phyloP scores from a whole-genome alignment of 2,329 filamentous ascomycete genomes.

The Coleophoma cylindrospora region DNA sequence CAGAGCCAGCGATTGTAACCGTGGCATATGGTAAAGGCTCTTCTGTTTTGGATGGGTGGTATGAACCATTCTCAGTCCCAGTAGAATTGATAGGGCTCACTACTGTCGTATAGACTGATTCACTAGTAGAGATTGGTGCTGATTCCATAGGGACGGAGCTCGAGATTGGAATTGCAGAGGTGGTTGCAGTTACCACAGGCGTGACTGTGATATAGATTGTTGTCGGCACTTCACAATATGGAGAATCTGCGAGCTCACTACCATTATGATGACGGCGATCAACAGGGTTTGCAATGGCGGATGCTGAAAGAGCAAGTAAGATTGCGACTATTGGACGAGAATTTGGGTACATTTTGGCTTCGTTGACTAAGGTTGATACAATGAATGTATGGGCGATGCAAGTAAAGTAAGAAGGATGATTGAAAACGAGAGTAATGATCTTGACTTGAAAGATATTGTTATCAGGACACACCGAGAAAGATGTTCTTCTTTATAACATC shows the following conservation, averaged over 20 bases:
- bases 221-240: not conserved
- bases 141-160: no score
- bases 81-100: no score
- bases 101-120: no score
- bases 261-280: not conserved
- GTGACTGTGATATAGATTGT: slow-evolving; percentile 6
- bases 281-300: slow-evolving; percentile 5
- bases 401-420: not conserved
- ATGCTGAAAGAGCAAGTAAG: slow-evolving; percentile 3
- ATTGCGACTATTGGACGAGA: not conserved
- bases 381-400: not conserved
- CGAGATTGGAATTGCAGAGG: not conserved
- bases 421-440: not conserved
- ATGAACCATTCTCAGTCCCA: no score
- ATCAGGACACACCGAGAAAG: not conserved
- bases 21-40: no score
- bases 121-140: no score
- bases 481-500: not conserved
- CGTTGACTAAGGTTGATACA: not conserved
- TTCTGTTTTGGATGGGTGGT: no score
- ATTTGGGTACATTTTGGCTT: slow-evolving; percentile 3
- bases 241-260: not conserved
- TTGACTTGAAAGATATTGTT: not conserved
- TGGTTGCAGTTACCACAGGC: not conserved
- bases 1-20: no score